These are phyloP conservation scores for Phytophthora pistaciae DNA, from an alignment of 352 stramenopile genomes.

Conservation along the genomic window DNA sequence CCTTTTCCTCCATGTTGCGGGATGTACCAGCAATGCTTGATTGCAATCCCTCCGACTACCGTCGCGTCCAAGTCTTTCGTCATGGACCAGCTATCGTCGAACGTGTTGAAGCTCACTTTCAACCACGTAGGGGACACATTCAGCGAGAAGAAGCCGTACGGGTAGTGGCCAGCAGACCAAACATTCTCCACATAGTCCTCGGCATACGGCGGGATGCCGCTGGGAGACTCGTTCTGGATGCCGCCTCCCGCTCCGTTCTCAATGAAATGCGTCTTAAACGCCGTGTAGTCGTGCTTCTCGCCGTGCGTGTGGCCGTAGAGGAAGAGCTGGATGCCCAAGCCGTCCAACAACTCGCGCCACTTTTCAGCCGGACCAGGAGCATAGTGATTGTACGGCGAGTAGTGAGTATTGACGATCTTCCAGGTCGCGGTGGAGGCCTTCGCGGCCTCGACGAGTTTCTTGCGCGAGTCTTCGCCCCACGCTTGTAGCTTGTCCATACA, in stretches of 20 bases:
- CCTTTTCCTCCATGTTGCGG: conserved; percentile 46
- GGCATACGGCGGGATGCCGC: conserved; percentile 67
- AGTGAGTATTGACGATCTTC: conserved; percentile 90
- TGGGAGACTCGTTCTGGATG: conserved; percentile 78
- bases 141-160: conserved; percentile 79
- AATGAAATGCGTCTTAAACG: conserved; percentile 78
- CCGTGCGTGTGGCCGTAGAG: conserved; percentile 79
- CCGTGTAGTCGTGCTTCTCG: conserved; percentile 78
- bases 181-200: conserved; percentile 72
- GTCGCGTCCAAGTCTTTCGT: conserved; percentile 56
- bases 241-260: conserved; percentile 80
- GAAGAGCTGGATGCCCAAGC: conserved; percentile 68
- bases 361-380: conserved; percentile 50
- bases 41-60: conserved; percentile 59
- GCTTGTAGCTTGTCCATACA: conserved; percentile 73
- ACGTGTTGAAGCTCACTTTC: conserved; percentile 67
- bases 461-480: conserved; percentile 70
- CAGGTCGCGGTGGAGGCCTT: conserved; percentile 75
- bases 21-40: conserved; percentile 80
- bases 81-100: conserved; percentile 72
- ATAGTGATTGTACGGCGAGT: conserved; percentile 85
- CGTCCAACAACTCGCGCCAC: conserved; percentile 67
- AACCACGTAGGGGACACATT: conserved; percentile 70
- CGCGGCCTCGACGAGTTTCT: conserved; percentile 58
- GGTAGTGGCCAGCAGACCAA: conserved; percentile 68